Base-by-base conservation (phyloP, 371 early-diverging fungal species). In the Mucor lusitanicus region DNA sequence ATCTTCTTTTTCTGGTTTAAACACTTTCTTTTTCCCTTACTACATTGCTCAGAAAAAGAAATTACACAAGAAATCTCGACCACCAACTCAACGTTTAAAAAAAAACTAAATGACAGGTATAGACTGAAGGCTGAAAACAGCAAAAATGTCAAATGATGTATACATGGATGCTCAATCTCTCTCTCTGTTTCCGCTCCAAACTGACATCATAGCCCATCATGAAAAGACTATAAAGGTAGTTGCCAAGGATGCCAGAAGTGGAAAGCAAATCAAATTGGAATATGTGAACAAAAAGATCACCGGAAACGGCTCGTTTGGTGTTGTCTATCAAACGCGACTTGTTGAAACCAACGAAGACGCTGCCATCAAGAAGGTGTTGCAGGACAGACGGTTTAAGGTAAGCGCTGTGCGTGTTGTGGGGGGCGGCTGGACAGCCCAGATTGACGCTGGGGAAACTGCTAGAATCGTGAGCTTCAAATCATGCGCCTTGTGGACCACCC, bases 271-370 rank as follows among this genome's bases (percentile, higher is more conserved):
- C 40, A 92, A 95, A 68, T 85, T 97, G 17, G 85, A 89, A 27
- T 98, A 96, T 81, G 90, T 94, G 19, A 94, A 94, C 74, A 92
- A 89, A 79, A 94, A 94, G 71, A 91, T 95, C 32, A 87, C 96
- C 55, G 98, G 98, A 60, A 97, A 97, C 74, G 98, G 98, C 9
- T 95, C 96, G 28, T 98, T 98, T 79, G 98, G 98, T 56, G 97
- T 97, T 21, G 98, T 98, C 19, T 97, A 93, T 75, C 96, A 95
- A 84, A 97, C 97, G 57, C 90, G 93, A 72, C 83, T 96, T 37
- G 81, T 92, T 32, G 88, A 91, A 50, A 85, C 89, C 50, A 87
- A 89, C 54, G 95, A 96, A 71, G 87, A 88, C 44, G 91, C 90
- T 42, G 98, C 98, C 63, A 95, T 98, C 67, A 98, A 98, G 81